These are phyloP conservation scores for Salix suchowensis DNA, from an alignment of 345 rosid genomes.

Conservation along the genomic window DNA sequence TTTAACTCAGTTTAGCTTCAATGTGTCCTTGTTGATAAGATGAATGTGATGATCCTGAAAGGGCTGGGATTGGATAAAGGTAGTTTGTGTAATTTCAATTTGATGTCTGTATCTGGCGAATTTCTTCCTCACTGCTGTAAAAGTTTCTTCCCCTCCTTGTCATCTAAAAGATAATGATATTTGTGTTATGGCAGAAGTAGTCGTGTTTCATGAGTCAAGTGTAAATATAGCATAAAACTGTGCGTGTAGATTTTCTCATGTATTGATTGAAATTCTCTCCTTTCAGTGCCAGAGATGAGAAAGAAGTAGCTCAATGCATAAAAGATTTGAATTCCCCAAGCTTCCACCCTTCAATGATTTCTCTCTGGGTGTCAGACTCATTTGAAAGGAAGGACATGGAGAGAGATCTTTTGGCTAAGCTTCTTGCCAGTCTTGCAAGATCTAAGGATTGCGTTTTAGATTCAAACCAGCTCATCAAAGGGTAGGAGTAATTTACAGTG, in stretches of 20 bases:
- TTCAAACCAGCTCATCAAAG: slow-evolving; percentile 54
- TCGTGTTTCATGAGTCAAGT: background rate
- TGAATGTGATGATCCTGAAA: background rate
- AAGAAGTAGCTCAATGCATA: slow-evolving; percentile 78
- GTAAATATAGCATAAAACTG: background rate
- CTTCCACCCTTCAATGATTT: slow-evolving; percentile 82
- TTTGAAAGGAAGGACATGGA: slow-evolving; percentile 93
- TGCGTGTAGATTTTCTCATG: background rate
- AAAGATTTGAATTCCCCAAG: slow-evolving; percentile 71
- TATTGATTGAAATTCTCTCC: background rate
- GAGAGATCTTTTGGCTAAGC: slow-evolving; percentile 75
- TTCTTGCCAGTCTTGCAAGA: slow-evolving; percentile 61
- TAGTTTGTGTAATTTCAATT: background rate
- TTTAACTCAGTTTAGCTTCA: background rate
- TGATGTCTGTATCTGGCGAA: background rate
- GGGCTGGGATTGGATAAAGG: background rate
- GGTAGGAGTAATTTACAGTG: slow-evolving; percentile 39
- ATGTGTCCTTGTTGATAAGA: background rate
- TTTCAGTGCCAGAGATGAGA: slow-evolving; percentile 85
- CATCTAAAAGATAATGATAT: background rate
- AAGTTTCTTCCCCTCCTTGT: background rate
- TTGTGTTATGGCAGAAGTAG: background rate
- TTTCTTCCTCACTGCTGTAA: background rate
- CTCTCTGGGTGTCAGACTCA: slow-evolving; percentile 88
- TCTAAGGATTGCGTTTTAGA: slow-evolving; percentile 46